Percentiles rank a stretch among this genome's conserved stretches.
These are phyloP conservation scores for Amylostereum areolatum DNA, from an alignment of 1,284 basidiomycete genomes.

Conservation along the genomic window DNA sequence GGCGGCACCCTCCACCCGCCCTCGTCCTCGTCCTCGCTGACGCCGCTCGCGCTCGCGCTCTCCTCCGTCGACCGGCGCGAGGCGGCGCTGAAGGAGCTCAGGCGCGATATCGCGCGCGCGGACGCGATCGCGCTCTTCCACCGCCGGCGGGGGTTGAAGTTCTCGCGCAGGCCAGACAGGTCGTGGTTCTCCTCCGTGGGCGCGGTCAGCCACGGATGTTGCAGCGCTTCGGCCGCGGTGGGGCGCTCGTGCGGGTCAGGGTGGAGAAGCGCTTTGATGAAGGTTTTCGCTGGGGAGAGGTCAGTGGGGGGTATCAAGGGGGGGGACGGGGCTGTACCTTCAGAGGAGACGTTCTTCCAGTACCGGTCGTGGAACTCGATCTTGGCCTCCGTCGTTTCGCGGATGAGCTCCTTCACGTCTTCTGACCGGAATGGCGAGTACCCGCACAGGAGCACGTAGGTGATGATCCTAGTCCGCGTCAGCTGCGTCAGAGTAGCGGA, in stretches of 20 bases:
- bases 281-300: conserved; percentile 73
- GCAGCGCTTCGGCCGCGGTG: conserved; percentile 68
- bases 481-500: neutral
- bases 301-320: neutral
- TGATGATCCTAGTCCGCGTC: conserved; percentile 64
- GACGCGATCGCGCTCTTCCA: conserved; percentile 67
- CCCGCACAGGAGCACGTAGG: conserved; percentile 89
- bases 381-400: conserved; percentile 78
- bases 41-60: conserved; percentile 9
- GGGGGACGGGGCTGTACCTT: conserved; percentile 38
- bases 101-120: conserved; percentile 49
- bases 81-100: conserved; percentile 40
- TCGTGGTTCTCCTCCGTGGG: conserved; percentile 61
- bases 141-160: conserved; percentile 66
- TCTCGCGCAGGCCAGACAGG: conserved; percentile 67
- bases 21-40: conserved; percentile 6
- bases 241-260: conserved; percentile 70
- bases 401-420: conserved; percentile 69
- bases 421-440: conserved; percentile 92
- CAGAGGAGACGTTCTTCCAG: conserved; percentile 83
- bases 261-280: conserved; percentile 72
- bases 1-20: conserved; percentile 1
- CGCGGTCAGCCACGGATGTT: conserved; percentile 70
- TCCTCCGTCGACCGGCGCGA: conserved; percentile 17
- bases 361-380: conserved; percentile 91